Base-by-base conservation (phyloP, 1,284 basidiomycete genomes). In the Blastosporella zonata region DNA sequence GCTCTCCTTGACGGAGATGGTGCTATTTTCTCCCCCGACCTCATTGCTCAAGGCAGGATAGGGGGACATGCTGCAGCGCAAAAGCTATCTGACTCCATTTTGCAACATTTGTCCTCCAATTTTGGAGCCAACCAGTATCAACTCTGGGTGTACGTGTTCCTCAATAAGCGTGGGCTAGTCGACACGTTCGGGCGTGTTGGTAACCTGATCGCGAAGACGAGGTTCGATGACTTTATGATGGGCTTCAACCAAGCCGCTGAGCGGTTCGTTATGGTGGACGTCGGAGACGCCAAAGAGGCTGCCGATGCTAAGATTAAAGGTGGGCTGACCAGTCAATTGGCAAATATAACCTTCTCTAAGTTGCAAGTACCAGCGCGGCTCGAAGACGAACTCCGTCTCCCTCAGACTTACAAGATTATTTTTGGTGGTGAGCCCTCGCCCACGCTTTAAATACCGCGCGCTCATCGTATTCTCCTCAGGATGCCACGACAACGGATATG, bases 401-500 rank as follows among this genome's bases (percentile, higher is more conserved):
- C 80, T 33, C 80, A 84, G 59, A 84, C 79, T 6, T 68, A 70
- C 56, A 82, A 77, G 65, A 69, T 85, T 58, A 65, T 84, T 50
- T 84, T 85, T 57, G 82, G 78, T 60, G 82, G 82, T 79, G 55
- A 40, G 62, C 37, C 29, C 23, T 15, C 25, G 7, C 23, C 22
- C n/a, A 43, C 8, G 41, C 29, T 17, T 34, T 39, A 25, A 33
- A 9, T 29, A 21, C 9, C 20, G 27, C n/a, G 9, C 13, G 23
- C 27, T 34, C 23, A 33, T 8, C 21, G 22, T 22, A 13, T 8
- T 33, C 29, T 12, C 36, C 25, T 29, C 27, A 81, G 85, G 83
- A 49, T 82, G 81, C 55, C 84, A 88, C 62, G 84, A 89, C 66
- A 83, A 82, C 64, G 84, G 84, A 55, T 90, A 90, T 65, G 73